Evolutionary conservation across 2,329 filamentous ascomycete species (phyloP).

Genomic region (Cryphonectria carpinicola): DNA sequence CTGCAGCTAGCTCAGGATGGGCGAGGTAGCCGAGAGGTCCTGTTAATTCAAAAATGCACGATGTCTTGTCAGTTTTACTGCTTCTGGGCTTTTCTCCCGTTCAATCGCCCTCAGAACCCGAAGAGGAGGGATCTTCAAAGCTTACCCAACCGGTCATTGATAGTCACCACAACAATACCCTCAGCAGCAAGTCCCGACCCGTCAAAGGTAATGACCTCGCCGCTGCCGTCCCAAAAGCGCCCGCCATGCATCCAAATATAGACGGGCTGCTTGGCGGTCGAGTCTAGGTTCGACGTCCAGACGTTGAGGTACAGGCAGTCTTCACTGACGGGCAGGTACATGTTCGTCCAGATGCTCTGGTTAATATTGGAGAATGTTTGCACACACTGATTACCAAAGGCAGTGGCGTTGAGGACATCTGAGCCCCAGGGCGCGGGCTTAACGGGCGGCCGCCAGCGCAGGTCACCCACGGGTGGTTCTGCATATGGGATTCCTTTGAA

Average conservation of each 20-base stretch:
- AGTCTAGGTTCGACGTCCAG: slow-evolving; percentile 44
- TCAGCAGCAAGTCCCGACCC: slow-evolving; percentile 61
- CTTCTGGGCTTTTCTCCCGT: no score
- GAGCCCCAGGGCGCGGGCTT: slow-evolving; percentile 53
- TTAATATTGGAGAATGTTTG: slow-evolving; percentile 32
- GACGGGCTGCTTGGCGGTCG: slow-evolving; percentile 43
- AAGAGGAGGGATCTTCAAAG: no score
- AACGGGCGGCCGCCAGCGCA: slow-evolving; percentile 68
- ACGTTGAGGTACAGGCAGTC: slow-evolving; percentile 73
- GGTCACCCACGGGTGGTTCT: slow-evolving; percentile 63
- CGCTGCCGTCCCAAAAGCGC: slow-evolving; percentile 50
- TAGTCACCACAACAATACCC: slow-evolving; percentile 69
- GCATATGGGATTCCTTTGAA: slow-evolving; percentile 68
- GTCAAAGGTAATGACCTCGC: slow-evolving; percentile 50
- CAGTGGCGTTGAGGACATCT: slow-evolving; percentile 54
- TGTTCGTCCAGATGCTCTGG: slow-evolving; percentile 33
- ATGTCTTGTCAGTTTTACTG: no score
- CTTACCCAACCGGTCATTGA: slow-evolving; percentile 74
- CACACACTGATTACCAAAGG: slow-evolving; percentile 40
- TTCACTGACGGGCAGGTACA: slow-evolving; percentile 44
- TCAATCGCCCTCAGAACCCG: no score
- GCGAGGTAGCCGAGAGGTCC: slow-evolving; percentile 72
- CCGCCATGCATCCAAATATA: slow-evolving; percentile 49
- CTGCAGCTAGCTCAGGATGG: slow-evolving; percentile 53
- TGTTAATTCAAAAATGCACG: not conserved